Conservation (phyloP, 2,329 filamentous ascomycete species). For the Coniochaeta prunicola region DNA sequence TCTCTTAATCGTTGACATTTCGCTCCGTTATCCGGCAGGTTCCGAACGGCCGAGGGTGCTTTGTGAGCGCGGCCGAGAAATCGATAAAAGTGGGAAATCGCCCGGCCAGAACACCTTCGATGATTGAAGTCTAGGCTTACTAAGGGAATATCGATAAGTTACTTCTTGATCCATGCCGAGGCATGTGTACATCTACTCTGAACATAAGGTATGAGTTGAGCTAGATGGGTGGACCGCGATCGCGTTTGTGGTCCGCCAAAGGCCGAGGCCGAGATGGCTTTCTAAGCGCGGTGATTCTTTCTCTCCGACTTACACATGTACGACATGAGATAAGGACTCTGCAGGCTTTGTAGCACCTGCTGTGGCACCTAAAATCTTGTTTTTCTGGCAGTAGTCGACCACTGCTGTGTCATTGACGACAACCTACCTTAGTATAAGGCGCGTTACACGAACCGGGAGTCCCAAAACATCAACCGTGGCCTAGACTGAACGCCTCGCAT, state of each 20-base stretch:
- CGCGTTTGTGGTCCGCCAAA: background rate
- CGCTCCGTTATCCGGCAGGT: too few relatives aligned
- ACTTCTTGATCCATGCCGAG: too few relatives aligned
- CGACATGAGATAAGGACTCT: background rate
- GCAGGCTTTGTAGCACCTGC: background rate
- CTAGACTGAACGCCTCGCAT: too few relatives aligned
- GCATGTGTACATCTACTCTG: too few relatives aligned
- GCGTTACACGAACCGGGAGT: too few relatives aligned
- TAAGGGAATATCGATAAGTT: too few relatives aligned
- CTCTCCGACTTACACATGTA: background rate
- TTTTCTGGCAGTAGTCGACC: background rate
- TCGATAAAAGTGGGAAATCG: constrained; percentile 12
- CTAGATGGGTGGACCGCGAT: background rate
- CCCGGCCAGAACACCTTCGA: constrained; percentile 6
- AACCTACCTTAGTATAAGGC: too few relatives aligned
- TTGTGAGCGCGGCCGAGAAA: constrained; percentile 29
- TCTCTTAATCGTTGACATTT: too few relatives aligned
- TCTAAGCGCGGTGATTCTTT: background rate
- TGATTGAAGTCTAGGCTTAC: too few relatives aligned
- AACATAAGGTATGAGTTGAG: too few relatives aligned
- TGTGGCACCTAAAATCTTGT: background rate
- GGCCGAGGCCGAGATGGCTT: background rate
- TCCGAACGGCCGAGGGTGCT: constrained; percentile 39
- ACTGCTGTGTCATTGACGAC: too few relatives aligned
- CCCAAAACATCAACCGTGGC: too few relatives aligned